Evolutionary conservation across 148 eudicot species (phyloP), one percentile per base, ranked within the genome.

Genomic region (Gaultheria prostrata): DNA sequence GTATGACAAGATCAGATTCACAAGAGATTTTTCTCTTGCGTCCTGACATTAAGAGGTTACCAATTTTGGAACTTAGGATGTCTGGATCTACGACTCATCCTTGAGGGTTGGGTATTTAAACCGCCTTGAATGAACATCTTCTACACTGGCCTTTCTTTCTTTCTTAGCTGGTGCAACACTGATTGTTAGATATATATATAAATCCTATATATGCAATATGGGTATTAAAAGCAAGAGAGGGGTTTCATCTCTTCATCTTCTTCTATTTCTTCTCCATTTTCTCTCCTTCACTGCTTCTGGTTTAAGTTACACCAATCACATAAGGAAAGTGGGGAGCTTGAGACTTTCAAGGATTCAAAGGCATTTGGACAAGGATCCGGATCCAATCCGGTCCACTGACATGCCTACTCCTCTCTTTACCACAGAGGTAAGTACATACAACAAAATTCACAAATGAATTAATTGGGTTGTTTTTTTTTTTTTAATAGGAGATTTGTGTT

Each of bases 341-440:
- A 93, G 99, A 65, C 90, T 93, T 85, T 88, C 87, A 21, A 94
- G 99, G 83, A 94, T 94, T 85, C 93, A 97, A 18, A 92, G 77
- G 77, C 99, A 94, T 79, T 85, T 97, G 86, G 83, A 89, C 59
- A 91, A 87, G 88, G 88, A 89, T 97, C 84, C n/a, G n/a, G n/a
- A n/a, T n/a, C n/a, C n/a, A n/a, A n/a, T n/a, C n/a, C n/a, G n/a
- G n/a, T n/a, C n/a, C n/a, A n/a, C n/a, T n/a, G n/a, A n/a, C n/a
- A n/a, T n/a, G n/a, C n/a, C n/a, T n/a, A n/a, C n/a, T 83, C 86
- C 95, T 86, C 86, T 93, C 79, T 70, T 97, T 43, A 87, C 94
- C 87, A 97, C 94, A 73, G 86, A 92, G 98, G 99, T 95, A 80
- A 61, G 10, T 65, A 76, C 32, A 61, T 83, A 21, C n/a, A 24